Evolutionary conservation across 169 alveolate genomes (phyloP).

Genomic region (Plasmodium knowlesi): DNA sequence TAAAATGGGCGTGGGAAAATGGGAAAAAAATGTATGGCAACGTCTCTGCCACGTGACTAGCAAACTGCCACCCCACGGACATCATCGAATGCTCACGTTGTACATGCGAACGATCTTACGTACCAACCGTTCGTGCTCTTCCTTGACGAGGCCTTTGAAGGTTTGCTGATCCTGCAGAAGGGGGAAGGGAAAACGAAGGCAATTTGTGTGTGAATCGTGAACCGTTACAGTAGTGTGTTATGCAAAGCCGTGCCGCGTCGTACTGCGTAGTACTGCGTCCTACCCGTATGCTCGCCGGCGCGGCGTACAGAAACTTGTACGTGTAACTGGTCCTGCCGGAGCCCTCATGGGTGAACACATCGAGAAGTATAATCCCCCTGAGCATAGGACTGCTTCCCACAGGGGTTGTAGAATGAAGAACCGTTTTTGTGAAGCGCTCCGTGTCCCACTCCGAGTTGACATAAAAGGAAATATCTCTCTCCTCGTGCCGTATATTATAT

Average conservation of each 20-base stretch:
- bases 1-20: background rate
- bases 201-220: background rate
- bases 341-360: conserved; percentile 5
- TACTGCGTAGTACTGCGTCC: background rate
- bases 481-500: conserved; percentile 61
- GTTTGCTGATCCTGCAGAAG: conserved; percentile 41
- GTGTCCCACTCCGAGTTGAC: conserved; percentile 43
- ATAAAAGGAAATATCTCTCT: conserved; percentile 56
- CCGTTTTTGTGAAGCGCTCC: conserved; percentile 31
- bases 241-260: background rate
- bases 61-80: background rate
- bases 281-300: conserved; percentile 33
- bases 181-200: background rate
- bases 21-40: background rate
- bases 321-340: conserved; percentile 35
- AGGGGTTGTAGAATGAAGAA: conserved; percentile 14
- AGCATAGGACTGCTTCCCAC: background rate
- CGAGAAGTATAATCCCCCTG: conserved; percentile 26
- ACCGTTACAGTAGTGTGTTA: background rate
- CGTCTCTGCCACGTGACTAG: background rate
- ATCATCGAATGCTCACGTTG: conserved; percentile 30
- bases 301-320: conserved; percentile 44
- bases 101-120: conserved; percentile 8
- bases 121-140: conserved; percentile 22
- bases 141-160: conserved; percentile 45